Base-by-base conservation (phyloP, 176 grass and related monocot genomes). In the Oryza australiensis region DNA sequence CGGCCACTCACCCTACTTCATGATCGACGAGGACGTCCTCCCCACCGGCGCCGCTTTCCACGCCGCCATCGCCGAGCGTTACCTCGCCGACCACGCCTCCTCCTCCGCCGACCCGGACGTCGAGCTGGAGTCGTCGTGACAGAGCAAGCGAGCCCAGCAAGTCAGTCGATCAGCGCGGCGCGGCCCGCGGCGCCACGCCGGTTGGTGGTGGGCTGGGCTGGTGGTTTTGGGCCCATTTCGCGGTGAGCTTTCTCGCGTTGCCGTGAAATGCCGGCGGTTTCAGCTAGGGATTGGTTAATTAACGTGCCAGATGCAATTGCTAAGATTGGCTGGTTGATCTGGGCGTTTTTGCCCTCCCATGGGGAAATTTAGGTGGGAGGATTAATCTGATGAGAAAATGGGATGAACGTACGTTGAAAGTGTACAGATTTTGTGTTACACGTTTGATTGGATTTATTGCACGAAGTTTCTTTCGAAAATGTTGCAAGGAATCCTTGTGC, bases 41-140 rank as follows among this genome's bases (percentile, higher is more conserved):
- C 93, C 93, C 60, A 88, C 86, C 42, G 96, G 96, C 67, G 96
- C 96, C 13, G 93, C 96, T 5, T 45, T 99, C 0, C 93, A 99
- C 46, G 96, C 96, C 43, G 93, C 96, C 86, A 64, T 99, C 74
- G 96, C 96, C 15, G 96, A 99, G 93, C 91, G 91, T 33, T 99
- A 88, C 78, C 89, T 99, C 77, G 80, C 78, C 13, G 64, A 62
- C 24, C 85, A 94, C 9, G 8, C 3, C 35, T 5, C 18, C 24
- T 37, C 34, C 34, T 35, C 35, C 7, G 35, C 51, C 16, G 68
- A 42, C 23, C 7, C 15, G 20, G 48, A 53, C 5, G 11, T 29
- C 29, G 63, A 75, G 0, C 81, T 34, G 13, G 68, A 63, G 64
- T 18, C 64, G 64, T 76, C 27, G 22, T 4, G 26, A 16, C 24